phyloP scores from a whole-genome alignment of 495 filamentous ascomycete species.

The Penicillium bialowiezense region DNA sequence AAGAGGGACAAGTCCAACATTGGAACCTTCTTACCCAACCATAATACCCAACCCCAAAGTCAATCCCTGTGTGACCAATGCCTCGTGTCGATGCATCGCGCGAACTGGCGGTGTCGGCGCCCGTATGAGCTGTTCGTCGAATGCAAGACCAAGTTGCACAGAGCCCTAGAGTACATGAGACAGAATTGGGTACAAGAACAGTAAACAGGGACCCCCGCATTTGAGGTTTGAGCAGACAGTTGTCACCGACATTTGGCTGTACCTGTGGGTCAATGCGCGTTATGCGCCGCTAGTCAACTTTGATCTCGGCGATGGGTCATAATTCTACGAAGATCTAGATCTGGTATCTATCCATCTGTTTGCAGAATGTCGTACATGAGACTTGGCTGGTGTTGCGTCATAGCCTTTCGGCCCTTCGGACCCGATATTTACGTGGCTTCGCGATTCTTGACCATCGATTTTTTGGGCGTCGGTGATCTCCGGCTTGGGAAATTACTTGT shows the following conservation, averaged over 20 bases:
- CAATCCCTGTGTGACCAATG: too few relatives aligned
- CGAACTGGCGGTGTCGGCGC: not conserved
- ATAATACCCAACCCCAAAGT: too few relatives aligned
- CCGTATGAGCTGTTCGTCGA: not conserved
- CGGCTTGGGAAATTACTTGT: too few relatives aligned
- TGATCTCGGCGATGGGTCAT: not conserved
- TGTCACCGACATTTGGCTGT: not conserved
- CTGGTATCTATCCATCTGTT: not conserved
- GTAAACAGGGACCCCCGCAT: not conserved
- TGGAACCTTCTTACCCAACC: too few relatives aligned
- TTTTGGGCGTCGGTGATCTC: too few relatives aligned
- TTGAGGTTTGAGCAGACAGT: too few relatives aligned
- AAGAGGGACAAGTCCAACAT: too few relatives aligned
- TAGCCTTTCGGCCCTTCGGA: not conserved
- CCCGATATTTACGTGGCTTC: too few relatives aligned
- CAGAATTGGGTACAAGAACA: too few relatives aligned
- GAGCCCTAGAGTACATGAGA: not conserved
- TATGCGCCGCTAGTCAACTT: not conserved
- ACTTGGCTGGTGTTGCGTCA: not conserved
- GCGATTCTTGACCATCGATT: too few relatives aligned
- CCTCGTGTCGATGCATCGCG: not conserved
- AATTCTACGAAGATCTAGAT: constrained; percentile 1
- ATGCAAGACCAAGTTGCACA: too few relatives aligned
- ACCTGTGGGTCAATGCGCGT: not conserved
- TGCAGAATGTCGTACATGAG: not conserved